A percentile compares a stretch with the other conserved stretches of the same genome.
Evolutionary conservation across 2,329 filamentous ascomycete genomes (phyloP).

Genomic region (Torrubiella hemipterigena): DNA sequence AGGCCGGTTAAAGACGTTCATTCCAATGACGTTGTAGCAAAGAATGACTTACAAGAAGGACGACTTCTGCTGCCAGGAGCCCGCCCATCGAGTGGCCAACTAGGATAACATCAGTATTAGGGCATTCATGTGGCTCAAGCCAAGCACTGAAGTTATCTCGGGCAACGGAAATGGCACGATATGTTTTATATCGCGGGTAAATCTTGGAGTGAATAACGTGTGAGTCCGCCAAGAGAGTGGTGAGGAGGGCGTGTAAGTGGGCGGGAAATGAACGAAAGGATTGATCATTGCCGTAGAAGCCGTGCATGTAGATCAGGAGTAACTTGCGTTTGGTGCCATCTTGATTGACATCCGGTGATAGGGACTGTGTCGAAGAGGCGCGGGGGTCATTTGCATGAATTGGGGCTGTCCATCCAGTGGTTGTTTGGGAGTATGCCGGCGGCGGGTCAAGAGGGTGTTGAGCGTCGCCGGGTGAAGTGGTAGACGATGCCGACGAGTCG

Average conservation of each 20-base stretch:
- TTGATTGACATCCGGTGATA: conserved; percentile 16
- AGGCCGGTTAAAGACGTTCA: too few species aligned
- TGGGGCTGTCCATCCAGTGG: conserved; percentile 8
- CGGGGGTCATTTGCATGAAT: conserved; percentile 26
- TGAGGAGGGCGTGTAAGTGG: conserved; percentile 68
- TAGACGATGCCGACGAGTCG: too few species aligned
- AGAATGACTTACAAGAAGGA: conserved; percentile 39
- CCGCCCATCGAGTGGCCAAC: conserved; percentile 88
- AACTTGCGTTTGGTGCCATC: conserved; percentile 38
- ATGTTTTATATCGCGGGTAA: conserved; percentile 70
- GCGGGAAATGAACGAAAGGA: conserved; percentile 83
- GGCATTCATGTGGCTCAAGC: conserved; percentile 65
- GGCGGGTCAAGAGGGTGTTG: too few species aligned
- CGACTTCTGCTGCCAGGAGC: conserved; percentile 68
- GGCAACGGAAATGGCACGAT: conserved; percentile 58
- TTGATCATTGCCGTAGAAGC: conserved; percentile 79
- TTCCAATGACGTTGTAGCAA: too few species aligned
- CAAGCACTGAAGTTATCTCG: conserved; percentile 75
- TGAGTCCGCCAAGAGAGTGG: conserved; percentile 52
- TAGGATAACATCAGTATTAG: conserved; percentile 66
- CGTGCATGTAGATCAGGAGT: conserved; percentile 75
- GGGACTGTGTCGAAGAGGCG: conserved; percentile 34
- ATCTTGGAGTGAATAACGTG: conserved; percentile 81
- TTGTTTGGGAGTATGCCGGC: not conserved
- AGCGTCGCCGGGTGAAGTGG: too few species aligned